These are phyloP conservation scores for Nannizziopsis barbatae DNA, from an alignment of 2,329 filamentous ascomycete species.

Conservation along the genomic window DNA sequence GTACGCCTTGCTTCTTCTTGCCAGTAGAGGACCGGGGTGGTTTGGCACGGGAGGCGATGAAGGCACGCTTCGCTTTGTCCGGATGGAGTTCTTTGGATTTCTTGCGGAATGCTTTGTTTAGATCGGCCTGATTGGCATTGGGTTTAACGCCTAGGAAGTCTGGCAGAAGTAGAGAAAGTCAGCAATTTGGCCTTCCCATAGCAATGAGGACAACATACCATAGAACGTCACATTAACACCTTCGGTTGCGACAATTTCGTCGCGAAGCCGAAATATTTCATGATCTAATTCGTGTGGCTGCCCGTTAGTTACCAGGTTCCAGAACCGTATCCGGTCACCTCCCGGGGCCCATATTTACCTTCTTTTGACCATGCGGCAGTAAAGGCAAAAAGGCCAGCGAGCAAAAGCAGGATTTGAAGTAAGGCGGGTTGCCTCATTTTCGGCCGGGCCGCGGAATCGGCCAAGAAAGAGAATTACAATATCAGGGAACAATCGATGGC, in stretches of 20 bases:
- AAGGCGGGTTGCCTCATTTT: slow-evolving; percentile 60
- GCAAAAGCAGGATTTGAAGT: slow-evolving; percentile 48
- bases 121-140: slow-evolving; percentile 68
- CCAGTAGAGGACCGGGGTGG: slow-evolving; percentile 28
- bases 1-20: slow-evolving; percentile 50
- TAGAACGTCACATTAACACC: slow-evolving; percentile 81
- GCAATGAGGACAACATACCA: slow-evolving; percentile 30
- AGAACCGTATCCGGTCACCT: neutral
- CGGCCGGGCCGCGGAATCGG: slow-evolving; percentile 9
- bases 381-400: slow-evolving; percentile 56
- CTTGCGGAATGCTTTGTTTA: slow-evolving; percentile 89
- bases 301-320: neutral
- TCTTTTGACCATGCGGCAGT: slow-evolving; percentile 76
- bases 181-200: neutral
- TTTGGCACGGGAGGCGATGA: slow-evolving; percentile 57
- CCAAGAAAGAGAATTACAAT: neutral
- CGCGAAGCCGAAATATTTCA: slow-evolving; percentile 91
- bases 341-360: slow-evolving; percentile 40
- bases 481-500: neutral
- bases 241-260: slow-evolving; percentile 68
- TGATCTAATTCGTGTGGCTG: slow-evolving; percentile 52
- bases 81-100: slow-evolving; percentile 75
- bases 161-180: slow-evolving; percentile 16
- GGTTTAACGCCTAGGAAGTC: slow-evolving; percentile 71
- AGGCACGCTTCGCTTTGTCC: slow-evolving; percentile 84